Evolutionary conservation across 495 filamentous ascomycete species (phyloP), one percentile per base, ranked within the genome.

Genomic region (Daldinia grandis): DNA sequence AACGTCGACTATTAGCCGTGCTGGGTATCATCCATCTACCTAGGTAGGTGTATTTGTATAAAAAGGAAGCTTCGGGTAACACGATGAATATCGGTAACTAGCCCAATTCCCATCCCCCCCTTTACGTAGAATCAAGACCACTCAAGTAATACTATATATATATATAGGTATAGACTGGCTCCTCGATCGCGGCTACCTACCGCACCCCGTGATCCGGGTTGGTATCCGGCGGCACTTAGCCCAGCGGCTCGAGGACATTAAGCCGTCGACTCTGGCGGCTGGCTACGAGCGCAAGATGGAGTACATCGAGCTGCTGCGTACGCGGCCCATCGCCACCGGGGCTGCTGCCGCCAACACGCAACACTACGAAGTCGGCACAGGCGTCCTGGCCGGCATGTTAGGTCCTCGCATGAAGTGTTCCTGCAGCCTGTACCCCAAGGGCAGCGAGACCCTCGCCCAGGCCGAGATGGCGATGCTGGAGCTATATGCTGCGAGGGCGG

Each of bases 391-490:
- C 15, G 84, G 81, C 37, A 84, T 80, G 61, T 78, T 92, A 5
- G 89, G 89, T 3, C 86, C 86, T 14, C 78, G 87, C 59, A 90
- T 90, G 85, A 90, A 91, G 81, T 91, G 90, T 66, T 87, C 83
- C 24, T 83, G 77, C 56, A 86, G 83, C 66, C 78, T 89, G 73
- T 91, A 90, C 76, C 82, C 82, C 9, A 84, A 79, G 59, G 86
- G 85, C 5, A 74, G 64, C 7, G 85, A 86, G 76, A 89, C 84
- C 24, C 74, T 91, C 12, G 87, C 78, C 0, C 79, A 90, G 74
- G 89, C 89, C 5, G 89, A 91, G 76, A 76, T 82, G n/a, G 83
- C 81, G n/a, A 91, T 90, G 89, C 76, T 91, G 63, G 82, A 82
- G 68, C 72, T 71, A 3, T 91, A 90, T 74, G 79, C 87, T 9